Percentiles rank a stretch among this genome's conserved stretches.
Conservation (phyloP, 345 rosid species). For the Murraya paniculata region DNA sequence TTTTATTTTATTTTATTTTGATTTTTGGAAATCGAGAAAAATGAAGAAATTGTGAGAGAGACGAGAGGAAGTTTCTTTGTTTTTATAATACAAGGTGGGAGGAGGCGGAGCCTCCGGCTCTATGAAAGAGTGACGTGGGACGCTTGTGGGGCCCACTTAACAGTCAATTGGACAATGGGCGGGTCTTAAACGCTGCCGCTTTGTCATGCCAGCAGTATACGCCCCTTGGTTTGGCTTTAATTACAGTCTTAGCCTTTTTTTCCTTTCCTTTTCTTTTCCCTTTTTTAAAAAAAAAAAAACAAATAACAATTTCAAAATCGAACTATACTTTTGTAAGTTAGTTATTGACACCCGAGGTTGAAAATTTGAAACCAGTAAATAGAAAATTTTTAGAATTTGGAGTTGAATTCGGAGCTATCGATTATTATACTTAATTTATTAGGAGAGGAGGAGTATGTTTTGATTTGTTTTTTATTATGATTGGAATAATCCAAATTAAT, state of each 20-base stretch:
- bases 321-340: background rate
- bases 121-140: background rate
- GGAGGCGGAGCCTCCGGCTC: conserved; percentile 8
- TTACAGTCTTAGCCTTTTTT: background rate
- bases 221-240: conserved; percentile 11
- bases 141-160: conserved; percentile 26
- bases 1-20: background rate
- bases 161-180: conserved; percentile 20
- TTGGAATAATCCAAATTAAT: background rate
- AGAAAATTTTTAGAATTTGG: background rate
- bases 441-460: background rate
- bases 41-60: background rate
- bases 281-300: no score
- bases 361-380: background rate
- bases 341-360: no score
- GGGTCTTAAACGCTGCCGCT: conserved; percentile 2
- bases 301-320: background rate
- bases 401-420: background rate
- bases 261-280: background rate
- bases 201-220: conserved; percentile 4
- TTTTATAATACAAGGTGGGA: conserved; percentile 5
- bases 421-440: background rate
- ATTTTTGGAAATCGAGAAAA: conserved; percentile 17
- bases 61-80: conserved; percentile 13
- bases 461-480: background rate